Percentiles rank a stretch among this genome's conserved stretches.
Conservation (phyloP, 805 yeast species). For the Priceomyces medius region DNA sequence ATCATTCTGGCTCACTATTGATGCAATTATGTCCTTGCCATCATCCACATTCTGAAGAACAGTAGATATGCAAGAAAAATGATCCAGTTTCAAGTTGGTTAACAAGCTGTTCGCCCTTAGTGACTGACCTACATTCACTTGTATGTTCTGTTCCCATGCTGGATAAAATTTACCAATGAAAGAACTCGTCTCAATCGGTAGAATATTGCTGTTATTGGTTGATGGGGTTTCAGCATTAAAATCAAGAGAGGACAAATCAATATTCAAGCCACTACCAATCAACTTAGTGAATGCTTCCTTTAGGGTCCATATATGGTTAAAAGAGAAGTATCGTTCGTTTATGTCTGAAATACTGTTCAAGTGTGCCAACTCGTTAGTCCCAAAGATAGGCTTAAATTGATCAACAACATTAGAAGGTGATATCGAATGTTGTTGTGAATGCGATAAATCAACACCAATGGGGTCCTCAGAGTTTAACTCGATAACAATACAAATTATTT, state of each 20-base stretch:
- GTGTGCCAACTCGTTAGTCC: conserved; percentile 29
- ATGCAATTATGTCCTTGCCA: conserved; percentile 16
- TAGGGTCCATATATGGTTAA: conserved; percentile 72
- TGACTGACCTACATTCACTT: background rate
- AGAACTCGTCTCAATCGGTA: background rate
- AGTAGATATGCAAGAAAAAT: conserved; percentile 12
- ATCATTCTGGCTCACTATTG: conserved; percentile 13
- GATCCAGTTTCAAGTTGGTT: conserved; percentile 2
- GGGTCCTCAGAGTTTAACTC: conserved; percentile 21
- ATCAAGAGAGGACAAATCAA: conserved; percentile 19
- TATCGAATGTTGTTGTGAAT: conserved; percentile 25
- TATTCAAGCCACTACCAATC: conserved; percentile 55
- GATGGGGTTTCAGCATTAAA: conserved; percentile 10
- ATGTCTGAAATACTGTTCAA: conserved; percentile 20
- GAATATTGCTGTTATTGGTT: background rate
- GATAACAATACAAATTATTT: conserved; percentile 46
- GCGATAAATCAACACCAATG: conserved; percentile 41
- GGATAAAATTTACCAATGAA: background rate
- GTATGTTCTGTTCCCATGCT: background rate
- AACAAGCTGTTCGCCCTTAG: conserved; percentile 1
- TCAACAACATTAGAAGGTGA: conserved; percentile 27
- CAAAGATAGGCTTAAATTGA: conserved; percentile 45
- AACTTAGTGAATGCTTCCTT: conserved; percentile 75
- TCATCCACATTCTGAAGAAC: conserved; percentile 5
- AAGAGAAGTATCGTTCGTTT: conserved; percentile 24